Conservation (phyloP, 768 basidiomycete genomes). For the Leccinum imitatum region DNA sequence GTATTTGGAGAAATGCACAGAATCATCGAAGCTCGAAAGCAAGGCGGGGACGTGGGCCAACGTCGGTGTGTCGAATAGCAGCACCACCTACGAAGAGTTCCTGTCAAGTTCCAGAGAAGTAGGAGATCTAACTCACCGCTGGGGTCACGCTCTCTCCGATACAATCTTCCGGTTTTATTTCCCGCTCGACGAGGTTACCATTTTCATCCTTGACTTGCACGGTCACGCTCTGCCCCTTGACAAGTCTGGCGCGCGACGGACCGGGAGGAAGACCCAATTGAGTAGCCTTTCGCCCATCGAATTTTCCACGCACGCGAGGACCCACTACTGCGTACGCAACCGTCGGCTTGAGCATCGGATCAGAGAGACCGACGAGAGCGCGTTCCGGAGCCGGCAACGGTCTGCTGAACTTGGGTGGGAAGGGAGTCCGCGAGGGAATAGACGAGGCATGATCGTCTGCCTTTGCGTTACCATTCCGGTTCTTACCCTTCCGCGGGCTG, state of each 20-base stretch:
- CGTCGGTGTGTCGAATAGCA: conserved; percentile 74
- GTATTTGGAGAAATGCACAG: conserved; percentile 49
- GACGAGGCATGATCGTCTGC: conserved; percentile 3
- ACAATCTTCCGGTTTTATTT: conserved; percentile 60
- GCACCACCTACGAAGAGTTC: conserved; percentile 43
- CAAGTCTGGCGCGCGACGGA: conserved; percentile 55
- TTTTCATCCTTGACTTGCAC: conserved; percentile 49
- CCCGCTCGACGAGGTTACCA: conserved; percentile 43
- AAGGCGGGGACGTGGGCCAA: conserved; percentile 54
- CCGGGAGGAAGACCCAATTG: conserved; percentile 64
- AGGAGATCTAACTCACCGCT: conserved; percentile 34
- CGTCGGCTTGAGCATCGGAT: conserved; percentile 33
- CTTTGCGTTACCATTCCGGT: neutral
- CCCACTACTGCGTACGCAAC: conserved; percentile 54
- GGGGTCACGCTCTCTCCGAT: conserved; percentile 53
- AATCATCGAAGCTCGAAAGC: conserved; percentile 44
- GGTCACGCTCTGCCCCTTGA: conserved; percentile 62
- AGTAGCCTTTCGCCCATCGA: conserved; percentile 63
- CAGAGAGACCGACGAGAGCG: conserved; percentile 14
- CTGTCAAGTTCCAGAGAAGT: neutral
- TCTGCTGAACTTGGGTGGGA: conserved; percentile 17
- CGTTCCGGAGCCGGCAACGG: conserved; percentile 27
- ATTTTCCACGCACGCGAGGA: conserved; percentile 62
- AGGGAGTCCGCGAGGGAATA: conserved; percentile 10
- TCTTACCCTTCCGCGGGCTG: conserved; percentile 13